A percentile compares a stretch with the other conserved stretches of the same genome.
Conservation (phyloP, 2,329 filamentous ascomycete species). For the Rosellinia necatrix region DNA sequence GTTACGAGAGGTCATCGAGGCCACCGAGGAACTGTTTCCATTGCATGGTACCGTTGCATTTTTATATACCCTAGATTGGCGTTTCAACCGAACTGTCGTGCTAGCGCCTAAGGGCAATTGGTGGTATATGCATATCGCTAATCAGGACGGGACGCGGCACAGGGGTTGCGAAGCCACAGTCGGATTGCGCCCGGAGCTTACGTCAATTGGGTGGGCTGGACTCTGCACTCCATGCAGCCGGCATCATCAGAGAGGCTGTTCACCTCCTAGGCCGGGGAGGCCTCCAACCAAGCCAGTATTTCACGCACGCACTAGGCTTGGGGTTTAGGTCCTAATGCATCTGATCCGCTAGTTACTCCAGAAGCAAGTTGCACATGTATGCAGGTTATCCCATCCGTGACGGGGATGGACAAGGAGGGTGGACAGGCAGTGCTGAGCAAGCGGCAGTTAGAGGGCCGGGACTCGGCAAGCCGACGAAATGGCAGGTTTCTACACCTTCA, state of each 20-base stretch:
- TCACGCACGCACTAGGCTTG: too few species aligned
- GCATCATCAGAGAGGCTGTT: constrained; percentile 17
- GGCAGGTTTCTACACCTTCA: not conserved
- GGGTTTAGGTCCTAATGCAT: not conserved
- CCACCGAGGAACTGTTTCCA: too few species aligned
- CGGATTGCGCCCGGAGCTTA: constrained; percentile 17
- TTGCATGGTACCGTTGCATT: too few species aligned
- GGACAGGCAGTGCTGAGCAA: not conserved
- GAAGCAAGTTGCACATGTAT: not conserved
- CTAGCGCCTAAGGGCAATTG: not conserved
- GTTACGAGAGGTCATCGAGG: not conserved
- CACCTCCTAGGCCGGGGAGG: not conserved
- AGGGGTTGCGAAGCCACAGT: not conserved
- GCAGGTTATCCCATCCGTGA: too few species aligned
- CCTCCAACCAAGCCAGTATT: not conserved
- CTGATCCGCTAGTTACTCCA: not conserved
- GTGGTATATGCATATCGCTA: not conserved
- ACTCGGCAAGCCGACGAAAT: constrained; percentile 11
- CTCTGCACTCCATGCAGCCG: not conserved
- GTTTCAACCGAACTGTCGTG: too few species aligned
- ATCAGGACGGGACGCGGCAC: not conserved
- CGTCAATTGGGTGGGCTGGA: constrained; percentile 4
- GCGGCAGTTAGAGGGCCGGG: constrained; percentile 3
- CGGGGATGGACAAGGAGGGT: too few species aligned
- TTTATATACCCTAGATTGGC: too few species aligned